These are phyloP conservation scores for Aspergillus sp. DNA, from an alignment of 2,329 filamentous ascomycete genomes.

Conservation along the genomic window DNA sequence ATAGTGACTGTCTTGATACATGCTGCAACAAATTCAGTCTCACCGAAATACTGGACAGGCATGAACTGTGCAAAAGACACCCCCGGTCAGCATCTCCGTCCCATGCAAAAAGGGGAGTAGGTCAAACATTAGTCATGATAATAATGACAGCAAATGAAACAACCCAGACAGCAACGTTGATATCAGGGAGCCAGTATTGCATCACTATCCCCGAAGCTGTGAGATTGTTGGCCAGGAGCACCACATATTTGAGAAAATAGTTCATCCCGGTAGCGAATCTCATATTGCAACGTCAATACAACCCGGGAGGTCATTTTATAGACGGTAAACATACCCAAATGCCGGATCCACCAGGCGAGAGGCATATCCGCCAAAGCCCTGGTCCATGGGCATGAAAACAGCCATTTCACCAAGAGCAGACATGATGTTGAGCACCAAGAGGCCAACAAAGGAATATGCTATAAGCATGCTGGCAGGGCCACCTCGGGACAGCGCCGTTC, in stretches of 20 bases:
- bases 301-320: too few relatives aligned
- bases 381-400: conserved; percentile 4
- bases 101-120: too few relatives aligned
- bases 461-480: conserved; percentile 9
- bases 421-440: conserved; percentile 6
- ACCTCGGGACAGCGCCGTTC: conserved; percentile 1
- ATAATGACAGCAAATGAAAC: conserved; percentile 1
- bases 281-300: too few relatives aligned
- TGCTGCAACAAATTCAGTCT: background rate
- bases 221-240: conserved; percentile 8
- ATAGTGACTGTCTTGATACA: background rate
- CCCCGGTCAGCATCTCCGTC: too few relatives aligned
- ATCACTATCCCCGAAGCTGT: conserved; percentile 14
- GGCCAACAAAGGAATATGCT: conserved; percentile 7
- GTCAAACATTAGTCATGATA: conserved; percentile 10
- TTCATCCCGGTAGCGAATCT: conserved; percentile 18
- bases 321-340: background rate
- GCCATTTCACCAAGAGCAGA: conserved; percentile 12
- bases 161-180: conserved; percentile 16
- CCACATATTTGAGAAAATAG: conserved; percentile 16
- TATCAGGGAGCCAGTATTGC: conserved; percentile 13
- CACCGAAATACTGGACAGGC: background rate
- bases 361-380: conserved; percentile 14
- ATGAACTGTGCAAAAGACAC: too few relatives aligned
- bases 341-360: conserved; percentile 5